phyloP scores from a whole-genome alignment of 148 eudicot genomes.

The Rhododendron henanense region DNA sequence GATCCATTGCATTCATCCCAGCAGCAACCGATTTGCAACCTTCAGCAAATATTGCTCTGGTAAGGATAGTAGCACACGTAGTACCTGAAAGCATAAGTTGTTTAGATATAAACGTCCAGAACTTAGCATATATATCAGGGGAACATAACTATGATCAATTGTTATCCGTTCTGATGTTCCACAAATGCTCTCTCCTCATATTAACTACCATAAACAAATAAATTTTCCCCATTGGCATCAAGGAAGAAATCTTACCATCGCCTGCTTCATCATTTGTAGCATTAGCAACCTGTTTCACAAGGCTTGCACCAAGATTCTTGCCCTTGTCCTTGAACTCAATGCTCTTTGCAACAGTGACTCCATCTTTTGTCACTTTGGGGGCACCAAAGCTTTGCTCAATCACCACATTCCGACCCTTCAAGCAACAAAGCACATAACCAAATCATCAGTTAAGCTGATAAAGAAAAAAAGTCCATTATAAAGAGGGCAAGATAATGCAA shows the following conservation, averaged over 20 bases:
- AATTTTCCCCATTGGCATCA: background rate
- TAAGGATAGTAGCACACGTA: conserved; percentile 58
- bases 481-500: background rate
- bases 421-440: background rate
- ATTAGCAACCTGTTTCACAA: conserved; percentile 61
- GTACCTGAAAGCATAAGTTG: conserved; percentile 32
- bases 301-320: conserved; percentile 58
- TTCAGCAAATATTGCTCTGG: conserved; percentile 51
- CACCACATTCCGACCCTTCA: conserved; percentile 55
- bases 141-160: background rate
- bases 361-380: conserved; percentile 64
- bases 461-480: background rate
- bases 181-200: background rate
- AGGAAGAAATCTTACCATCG: conserved; percentile 37
- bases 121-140: background rate
- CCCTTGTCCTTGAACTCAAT: conserved; percentile 57
- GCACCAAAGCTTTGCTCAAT: conserved; percentile 66
- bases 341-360: conserved; percentile 63
- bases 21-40: conserved; percentile 62
- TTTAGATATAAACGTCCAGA: background rate
- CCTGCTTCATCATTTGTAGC: conserved; percentile 65
- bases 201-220: background rate
- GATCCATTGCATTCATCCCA: conserved; percentile 53
- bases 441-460: background rate
- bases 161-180: background rate